Evolutionary conservation across 2,329 filamentous ascomycete species (phyloP).

Genomic region (Mariannaea sp.): DNA sequence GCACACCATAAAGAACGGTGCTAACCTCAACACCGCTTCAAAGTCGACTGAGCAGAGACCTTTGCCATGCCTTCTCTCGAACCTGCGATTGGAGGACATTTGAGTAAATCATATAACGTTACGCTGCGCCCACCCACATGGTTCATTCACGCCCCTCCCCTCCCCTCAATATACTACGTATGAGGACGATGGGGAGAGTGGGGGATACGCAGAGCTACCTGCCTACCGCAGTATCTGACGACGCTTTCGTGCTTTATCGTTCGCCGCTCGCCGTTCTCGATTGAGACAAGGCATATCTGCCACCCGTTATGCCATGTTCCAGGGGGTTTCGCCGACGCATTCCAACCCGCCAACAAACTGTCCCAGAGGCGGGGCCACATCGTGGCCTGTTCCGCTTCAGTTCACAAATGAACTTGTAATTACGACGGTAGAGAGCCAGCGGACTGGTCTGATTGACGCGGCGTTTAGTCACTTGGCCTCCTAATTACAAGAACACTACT

Average conservation of each 20-base stretch:
- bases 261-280: constrained; percentile 5
- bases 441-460: no score
- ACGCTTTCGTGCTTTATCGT: constrained; percentile 17
- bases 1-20: neutral
- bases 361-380: constrained; percentile 15
- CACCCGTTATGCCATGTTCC: constrained; percentile 1
- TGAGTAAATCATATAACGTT: neutral
- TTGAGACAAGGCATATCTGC: constrained; percentile 14
- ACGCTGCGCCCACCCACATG: no score
- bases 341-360: constrained; percentile 9
- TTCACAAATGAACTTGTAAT: constrained; percentile 12
- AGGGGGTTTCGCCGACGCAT: constrained; percentile 21
- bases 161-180: neutral
- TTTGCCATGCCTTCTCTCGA: constrained; percentile 9
- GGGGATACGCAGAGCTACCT: constrained; percentile 6
- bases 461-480: constrained; percentile 18
- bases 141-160: constrained; percentile 4
- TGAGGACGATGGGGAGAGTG: constrained; percentile 2
- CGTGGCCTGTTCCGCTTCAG: constrained; percentile 24
- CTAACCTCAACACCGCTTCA: constrained; percentile 2
- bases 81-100: constrained; percentile 1
- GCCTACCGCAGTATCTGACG: no score
- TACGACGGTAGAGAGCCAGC: no score
- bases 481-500: no score
- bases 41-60: constrained; percentile 17